These are phyloP conservation scores for Cryptococcus sp. DNA, from an alignment of 1,284 basidiomycete genomes.

Conservation along the genomic window DNA sequence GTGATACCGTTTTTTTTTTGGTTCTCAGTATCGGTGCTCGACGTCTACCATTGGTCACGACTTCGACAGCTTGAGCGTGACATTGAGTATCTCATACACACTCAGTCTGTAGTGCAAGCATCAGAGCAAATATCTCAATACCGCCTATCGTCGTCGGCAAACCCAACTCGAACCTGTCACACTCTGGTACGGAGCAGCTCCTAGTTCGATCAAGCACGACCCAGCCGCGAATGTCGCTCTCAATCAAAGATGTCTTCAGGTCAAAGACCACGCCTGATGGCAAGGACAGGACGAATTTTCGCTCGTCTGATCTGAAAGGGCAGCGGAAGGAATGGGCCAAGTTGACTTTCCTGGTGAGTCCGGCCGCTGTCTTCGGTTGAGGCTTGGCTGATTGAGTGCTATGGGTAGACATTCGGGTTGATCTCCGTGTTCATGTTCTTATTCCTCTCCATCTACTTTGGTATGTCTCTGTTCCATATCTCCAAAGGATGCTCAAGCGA, in stretches of 20 bases:
- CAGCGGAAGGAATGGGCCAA: constrained; percentile 35
- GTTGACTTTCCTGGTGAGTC: constrained; percentile 29
- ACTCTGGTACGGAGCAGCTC: neutral
- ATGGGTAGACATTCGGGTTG: constrained; percentile 27
- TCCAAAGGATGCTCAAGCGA: no score
- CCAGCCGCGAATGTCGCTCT: neutral
- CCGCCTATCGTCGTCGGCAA: no score
- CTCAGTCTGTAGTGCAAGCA: no score
- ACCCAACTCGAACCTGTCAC: no score
- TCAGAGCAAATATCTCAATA: no score
- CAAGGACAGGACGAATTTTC: constrained; percentile 27
- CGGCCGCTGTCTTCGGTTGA: no score
- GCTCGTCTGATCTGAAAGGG: constrained; percentile 25
- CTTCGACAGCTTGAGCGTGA: no score
- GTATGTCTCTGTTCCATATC: constrained; percentile 6
- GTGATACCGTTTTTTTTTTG: no score
- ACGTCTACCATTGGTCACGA: no score
- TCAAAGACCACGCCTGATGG: constrained; percentile 31
- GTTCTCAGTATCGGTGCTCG: no score
- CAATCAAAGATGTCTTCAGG: constrained; percentile 13
- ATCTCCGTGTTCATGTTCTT: constrained; percentile 35
- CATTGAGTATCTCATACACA: no score
- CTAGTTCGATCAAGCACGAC: neutral
- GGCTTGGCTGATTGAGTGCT: neutral
- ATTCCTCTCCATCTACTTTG: constrained; percentile 44